Percentiles rank a stretch among this genome's conserved stretches.
Evolutionary conservation across 148 eudicot genomes (phyloP).

Genomic region (Salicornia ramosissima): DNA sequence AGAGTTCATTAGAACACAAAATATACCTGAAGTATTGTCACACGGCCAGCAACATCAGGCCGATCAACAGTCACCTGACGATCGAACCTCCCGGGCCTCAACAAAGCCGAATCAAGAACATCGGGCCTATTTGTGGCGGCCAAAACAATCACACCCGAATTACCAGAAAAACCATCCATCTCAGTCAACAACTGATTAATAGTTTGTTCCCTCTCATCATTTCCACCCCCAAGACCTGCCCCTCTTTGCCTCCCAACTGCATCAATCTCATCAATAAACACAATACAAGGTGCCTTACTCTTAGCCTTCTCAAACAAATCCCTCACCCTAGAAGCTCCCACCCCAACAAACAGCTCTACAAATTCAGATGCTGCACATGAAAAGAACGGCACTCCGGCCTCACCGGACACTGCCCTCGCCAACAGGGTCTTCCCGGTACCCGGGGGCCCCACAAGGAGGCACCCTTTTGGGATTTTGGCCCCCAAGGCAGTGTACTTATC

Average conservation of each 20-base stretch:
- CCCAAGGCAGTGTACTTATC: conserved; percentile 96
- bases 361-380: conserved; percentile 96
- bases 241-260: conserved; percentile 99
- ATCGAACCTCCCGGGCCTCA: conserved; percentile 99
- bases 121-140: conserved; percentile 98
- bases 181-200: conserved; percentile 98
- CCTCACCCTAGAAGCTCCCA: conserved; percentile 94
- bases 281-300: conserved; percentile 92
- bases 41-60: conserved; percentile 99
- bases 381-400: conserved; percentile 88
- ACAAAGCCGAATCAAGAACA: conserved; percentile 94
- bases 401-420: conserved; percentile 93
- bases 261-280: conserved; percentile 97
- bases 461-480: conserved; percentile 95
- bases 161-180: conserved; percentile 98
- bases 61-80: conserved; percentile 95
- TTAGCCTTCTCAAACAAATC: conserved; percentile 98
- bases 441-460: conserved; percentile 91
- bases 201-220: conserved; percentile 99
- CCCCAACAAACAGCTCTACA: conserved; percentile 95
- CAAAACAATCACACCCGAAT: conserved; percentile 93
- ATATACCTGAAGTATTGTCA: conserved; percentile 86
- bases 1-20: not conserved
- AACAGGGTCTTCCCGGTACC: conserved; percentile 93
- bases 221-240: conserved; percentile 96